phyloP scores from a whole-genome alignment of 2,329 filamentous ascomycete species.

The Trichophyton equinum region DNA sequence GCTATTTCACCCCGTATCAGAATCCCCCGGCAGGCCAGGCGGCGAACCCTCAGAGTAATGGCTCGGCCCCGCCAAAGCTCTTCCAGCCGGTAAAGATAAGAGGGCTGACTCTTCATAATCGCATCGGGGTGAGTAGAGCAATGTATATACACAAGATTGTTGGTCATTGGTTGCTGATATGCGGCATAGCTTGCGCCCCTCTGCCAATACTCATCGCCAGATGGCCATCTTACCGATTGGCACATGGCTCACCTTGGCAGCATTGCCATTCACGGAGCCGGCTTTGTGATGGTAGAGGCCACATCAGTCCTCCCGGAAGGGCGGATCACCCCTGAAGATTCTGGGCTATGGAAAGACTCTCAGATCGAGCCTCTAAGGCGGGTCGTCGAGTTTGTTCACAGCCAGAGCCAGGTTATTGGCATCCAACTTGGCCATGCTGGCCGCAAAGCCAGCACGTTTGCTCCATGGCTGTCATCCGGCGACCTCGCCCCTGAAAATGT shows the following conservation, averaged over 20 bases:
- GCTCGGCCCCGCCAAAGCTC: constrained; percentile 39
- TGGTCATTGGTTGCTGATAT: background rate
- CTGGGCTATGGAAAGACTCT: constrained; percentile 70
- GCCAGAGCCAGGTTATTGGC: constrained; percentile 53
- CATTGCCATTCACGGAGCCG: constrained; percentile 58
- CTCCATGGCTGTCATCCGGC: constrained; percentile 50
- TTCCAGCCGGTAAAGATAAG: constrained; percentile 47
- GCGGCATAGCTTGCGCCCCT: constrained; percentile 43
- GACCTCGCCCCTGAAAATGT: constrained; percentile 43
- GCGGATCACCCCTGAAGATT: constrained; percentile 66
- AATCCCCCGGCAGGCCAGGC: constrained; percentile 26
- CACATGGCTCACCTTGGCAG: constrained; percentile 72
- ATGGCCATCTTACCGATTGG: constrained; percentile 66
- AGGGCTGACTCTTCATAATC: constrained; percentile 53
- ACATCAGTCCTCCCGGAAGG: constrained; percentile 63
- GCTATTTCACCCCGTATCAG: constrained; percentile 30
- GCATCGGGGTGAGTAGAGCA: constrained; percentile 40
- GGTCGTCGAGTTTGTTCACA: constrained; percentile 22
- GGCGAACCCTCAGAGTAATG: constrained; percentile 30
- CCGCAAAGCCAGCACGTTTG: constrained; percentile 49
- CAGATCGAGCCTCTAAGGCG: constrained; percentile 44
- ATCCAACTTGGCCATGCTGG: constrained; percentile 72
- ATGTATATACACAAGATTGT: background rate
- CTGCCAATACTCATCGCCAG: constrained; percentile 54
- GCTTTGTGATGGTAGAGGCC: constrained; percentile 60